Conservation (phyloP, 2,329 filamentous ascomycete genomes). For the Aspergillus brasiliensis region DNA sequence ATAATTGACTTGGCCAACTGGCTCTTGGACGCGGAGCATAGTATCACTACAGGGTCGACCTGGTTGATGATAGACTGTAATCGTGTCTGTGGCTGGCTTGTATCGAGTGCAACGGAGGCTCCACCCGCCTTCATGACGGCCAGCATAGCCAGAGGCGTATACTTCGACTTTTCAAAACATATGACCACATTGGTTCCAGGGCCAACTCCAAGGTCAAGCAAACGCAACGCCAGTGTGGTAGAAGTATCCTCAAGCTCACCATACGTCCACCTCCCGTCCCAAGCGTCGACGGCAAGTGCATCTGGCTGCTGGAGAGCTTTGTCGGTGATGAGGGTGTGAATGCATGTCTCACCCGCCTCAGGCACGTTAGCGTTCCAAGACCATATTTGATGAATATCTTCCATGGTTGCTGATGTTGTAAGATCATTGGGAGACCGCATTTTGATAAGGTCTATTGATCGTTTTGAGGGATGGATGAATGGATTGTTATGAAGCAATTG, state of each 20-base stretch:
- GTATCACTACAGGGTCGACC: neutral
- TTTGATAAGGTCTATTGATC: too few species aligned
- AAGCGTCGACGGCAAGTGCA: neutral
- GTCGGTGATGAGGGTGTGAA: neutral
- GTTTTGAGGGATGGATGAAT: too few species aligned
- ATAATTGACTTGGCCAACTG: neutral
- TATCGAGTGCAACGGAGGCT: neutral
- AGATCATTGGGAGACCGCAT: too few species aligned
- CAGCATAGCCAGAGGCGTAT: conserved; percentile 1
- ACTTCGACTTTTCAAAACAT: conserved; percentile 5
- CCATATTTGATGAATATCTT: neutral
- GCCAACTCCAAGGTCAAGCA: neutral
- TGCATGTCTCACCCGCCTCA: neutral
- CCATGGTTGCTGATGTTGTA: neutral
- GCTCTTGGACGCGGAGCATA: neutral
- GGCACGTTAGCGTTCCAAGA: neutral
- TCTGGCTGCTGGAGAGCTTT: neutral
- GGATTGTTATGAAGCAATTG: too few species aligned
- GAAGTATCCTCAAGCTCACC: neutral
- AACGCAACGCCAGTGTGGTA: neutral
- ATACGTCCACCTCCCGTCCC: neutral
- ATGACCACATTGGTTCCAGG: neutral
- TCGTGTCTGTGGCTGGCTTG: neutral
- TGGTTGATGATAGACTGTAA: neutral
- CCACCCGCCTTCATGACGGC: conserved; percentile 7